Percentiles rank a stretch among this genome's conserved stretches.
Conservation (phyloP, 495 filamentous ascomycete species). For the Cryomyces antarcticus region DNA sequence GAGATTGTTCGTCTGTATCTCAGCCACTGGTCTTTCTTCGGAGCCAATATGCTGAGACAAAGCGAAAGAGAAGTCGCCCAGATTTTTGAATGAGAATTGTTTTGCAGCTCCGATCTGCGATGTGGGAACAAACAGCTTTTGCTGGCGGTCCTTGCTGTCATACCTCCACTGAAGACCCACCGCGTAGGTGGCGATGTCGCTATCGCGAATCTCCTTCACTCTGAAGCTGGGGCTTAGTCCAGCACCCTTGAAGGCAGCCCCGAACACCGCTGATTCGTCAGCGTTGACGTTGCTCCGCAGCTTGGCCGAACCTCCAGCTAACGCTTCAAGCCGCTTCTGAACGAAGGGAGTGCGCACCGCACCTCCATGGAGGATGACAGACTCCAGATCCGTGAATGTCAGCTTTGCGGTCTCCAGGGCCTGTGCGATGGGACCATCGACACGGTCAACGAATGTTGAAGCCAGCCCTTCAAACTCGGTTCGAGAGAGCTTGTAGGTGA, state of each 20-base stretch:
- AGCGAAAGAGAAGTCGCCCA: slow-evolving; percentile 62
- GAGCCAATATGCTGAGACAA: slow-evolving; percentile 48
- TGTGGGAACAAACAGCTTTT: slow-evolving; percentile 61
- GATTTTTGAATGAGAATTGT: slow-evolving; percentile 70
- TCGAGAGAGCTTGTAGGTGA: slow-evolving; percentile 76
- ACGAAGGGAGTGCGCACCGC: slow-evolving; percentile 85
- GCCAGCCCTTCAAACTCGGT: slow-evolving; percentile 66
- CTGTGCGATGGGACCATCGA: slow-evolving; percentile 46
- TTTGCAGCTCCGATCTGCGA: slow-evolving; percentile 65
- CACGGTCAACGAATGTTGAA: slow-evolving; percentile 42
- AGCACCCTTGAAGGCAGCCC: slow-evolving; percentile 86
- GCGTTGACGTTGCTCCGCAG: slow-evolving; percentile 87
- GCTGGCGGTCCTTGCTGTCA: slow-evolving; percentile 39
- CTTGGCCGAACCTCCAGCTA: slow-evolving; percentile 51
- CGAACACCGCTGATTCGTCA: slow-evolving; percentile 92
- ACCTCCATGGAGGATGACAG: slow-evolving; percentile 83
- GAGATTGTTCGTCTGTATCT: slow-evolving; percentile 58
- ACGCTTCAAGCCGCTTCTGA: slow-evolving; percentile 65
- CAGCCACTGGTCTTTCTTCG: slow-evolving; percentile 28
- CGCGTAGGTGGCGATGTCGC: slow-evolving; percentile 51
- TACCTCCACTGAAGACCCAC: slow-evolving; percentile 45
- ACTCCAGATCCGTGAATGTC: slow-evolving; percentile 58
- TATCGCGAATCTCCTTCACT: slow-evolving; percentile 82
- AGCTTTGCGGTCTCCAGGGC: slow-evolving; percentile 57
- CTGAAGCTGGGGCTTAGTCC: slow-evolving; percentile 81